Percentiles rank a stretch among this genome's conserved stretches.
Conservation (phyloP, 495 filamentous ascomycete species). For the Penicillium robsamsonii region DNA sequence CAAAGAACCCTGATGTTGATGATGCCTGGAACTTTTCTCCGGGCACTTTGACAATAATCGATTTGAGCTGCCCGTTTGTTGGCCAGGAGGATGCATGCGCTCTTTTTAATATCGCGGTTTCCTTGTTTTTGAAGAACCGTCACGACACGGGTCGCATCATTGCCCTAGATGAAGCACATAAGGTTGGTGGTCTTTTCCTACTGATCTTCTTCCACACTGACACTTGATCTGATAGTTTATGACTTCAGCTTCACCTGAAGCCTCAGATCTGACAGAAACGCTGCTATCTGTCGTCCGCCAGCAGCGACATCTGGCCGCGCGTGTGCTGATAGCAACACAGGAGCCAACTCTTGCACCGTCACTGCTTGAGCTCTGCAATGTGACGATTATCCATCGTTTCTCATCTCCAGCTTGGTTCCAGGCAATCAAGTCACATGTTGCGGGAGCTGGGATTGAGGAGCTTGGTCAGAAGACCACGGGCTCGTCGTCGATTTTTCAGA, state of each 20-base stretch:
- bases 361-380: conserved; percentile 68
- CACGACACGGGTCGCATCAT: conserved; percentile 46
- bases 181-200: conserved; percentile 31
- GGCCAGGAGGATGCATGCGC: conserved; percentile 63
- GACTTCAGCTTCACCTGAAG: conserved; percentile 37
- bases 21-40: conserved; percentile 30
- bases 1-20: not conserved
- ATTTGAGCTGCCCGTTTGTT: conserved; percentile 72
- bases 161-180: conserved; percentile 59
- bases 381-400: conserved; percentile 74
- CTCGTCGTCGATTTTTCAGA: conserved; percentile 44
- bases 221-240: conserved; percentile 40
- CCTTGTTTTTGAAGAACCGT: conserved; percentile 56
- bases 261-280: conserved; percentile 56
- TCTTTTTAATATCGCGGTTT: conserved; percentile 66
- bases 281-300: conserved; percentile 63
- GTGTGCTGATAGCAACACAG: conserved; percentile 73
- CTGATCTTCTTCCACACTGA: not conserved
- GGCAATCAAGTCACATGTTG: conserved; percentile 61
- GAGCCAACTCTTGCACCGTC: conserved; percentile 71
- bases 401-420: conserved; percentile 66
- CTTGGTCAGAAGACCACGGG: conserved; percentile 7
- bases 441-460: conserved; percentile 28
- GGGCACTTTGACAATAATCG: conserved; percentile 66
- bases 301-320: conserved; percentile 65